A percentile compares a stretch with the other conserved stretches of the same genome.
Conservation (phyloP, 192 early-diverging fungal species). For the Geosiphon pyriformis region DNA sequence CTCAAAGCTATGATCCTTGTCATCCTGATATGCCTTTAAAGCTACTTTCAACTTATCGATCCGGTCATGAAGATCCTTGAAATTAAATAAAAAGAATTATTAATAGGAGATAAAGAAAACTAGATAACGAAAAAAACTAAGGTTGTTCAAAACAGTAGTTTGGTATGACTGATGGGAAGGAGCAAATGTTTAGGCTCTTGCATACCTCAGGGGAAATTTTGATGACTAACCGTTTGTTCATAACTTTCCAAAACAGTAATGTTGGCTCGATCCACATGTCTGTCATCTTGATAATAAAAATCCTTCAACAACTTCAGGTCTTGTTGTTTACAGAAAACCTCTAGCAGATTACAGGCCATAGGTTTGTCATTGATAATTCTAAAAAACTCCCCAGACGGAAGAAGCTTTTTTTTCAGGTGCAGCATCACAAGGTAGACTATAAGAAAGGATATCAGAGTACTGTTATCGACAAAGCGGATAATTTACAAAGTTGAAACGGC, state of each 20-base stretch:
- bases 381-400: slow-evolving; percentile 83
- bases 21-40: slow-evolving; percentile 66
- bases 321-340: slow-evolving; percentile 76
- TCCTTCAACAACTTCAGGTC: slow-evolving; percentile 75
- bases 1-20: slow-evolving; percentile 67
- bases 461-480: too few species aligned
- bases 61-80: slow-evolving; percentile 49
- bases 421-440: slow-evolving; percentile 86
- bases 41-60: slow-evolving; percentile 69
- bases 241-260: slow-evolving; percentile 49
- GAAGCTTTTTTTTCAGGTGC: slow-evolving; percentile 79
- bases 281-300: slow-evolving; percentile 98
- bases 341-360: slow-evolving; percentile 78
- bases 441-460: not conserved
- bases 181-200: too few species aligned
- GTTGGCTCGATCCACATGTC: slow-evolving; percentile 59
- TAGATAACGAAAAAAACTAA: too few species aligned
- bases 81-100: not conserved
- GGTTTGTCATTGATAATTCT: slow-evolving; percentile 72
- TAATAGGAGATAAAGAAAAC: not conserved
- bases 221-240: slow-evolving; percentile 29
- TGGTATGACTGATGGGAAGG: too few species aligned
- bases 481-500: not conserved
- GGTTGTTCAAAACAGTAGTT: too few species aligned
- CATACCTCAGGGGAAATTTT: not conserved